A percentile compares a stretch with the other conserved stretches of the same genome.
Conservation (phyloP, 192 early-diverging fungal genomes). For the Coemansia umbellata region DNA sequence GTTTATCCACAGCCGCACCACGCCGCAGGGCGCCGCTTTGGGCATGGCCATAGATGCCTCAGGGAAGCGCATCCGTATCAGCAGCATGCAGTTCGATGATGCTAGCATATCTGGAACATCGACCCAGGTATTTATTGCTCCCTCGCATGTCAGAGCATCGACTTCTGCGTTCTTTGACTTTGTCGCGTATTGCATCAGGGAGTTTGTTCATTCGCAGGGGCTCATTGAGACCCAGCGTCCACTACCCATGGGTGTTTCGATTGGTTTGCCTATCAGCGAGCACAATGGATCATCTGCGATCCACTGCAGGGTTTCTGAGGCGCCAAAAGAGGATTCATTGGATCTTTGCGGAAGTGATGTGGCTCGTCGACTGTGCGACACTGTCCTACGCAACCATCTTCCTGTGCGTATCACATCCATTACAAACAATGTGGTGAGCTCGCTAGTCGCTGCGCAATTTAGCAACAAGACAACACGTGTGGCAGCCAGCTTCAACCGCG, state of each 20-base stretch:
- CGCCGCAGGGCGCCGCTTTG: slow-evolving; percentile 69
- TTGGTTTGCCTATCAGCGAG: slow-evolving; percentile 84
- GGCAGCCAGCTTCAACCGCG: slow-evolving; percentile 87
- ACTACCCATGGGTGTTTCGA: slow-evolving; percentile 74
- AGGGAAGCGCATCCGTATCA: slow-evolving; percentile 84
- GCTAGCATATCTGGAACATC: slow-evolving; percentile 58
- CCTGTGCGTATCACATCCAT: slow-evolving; percentile 79
- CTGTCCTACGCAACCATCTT: slow-evolving; percentile 62
- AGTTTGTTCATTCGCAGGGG: slow-evolving; percentile 56
- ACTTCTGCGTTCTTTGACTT: slow-evolving; percentile 62
- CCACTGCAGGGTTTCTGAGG: slow-evolving; percentile 44
- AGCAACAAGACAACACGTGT: slow-evolving; percentile 63
- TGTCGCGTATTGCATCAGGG: slow-evolving; percentile 74
- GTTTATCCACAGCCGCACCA: slow-evolving; percentile 55
- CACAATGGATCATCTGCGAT: background rate
- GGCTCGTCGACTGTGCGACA: slow-evolving; percentile 66
- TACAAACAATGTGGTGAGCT: slow-evolving; percentile 94
- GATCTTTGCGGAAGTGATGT: slow-evolving; percentile 72
- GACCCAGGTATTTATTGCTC: slow-evolving; percentile 54
- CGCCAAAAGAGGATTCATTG: slow-evolving; percentile 49
- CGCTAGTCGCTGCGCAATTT: slow-evolving; percentile 80
- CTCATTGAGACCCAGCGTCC: slow-evolving; percentile 4
- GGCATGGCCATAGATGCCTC: slow-evolving; percentile 78
- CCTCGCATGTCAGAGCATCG: slow-evolving; percentile 32
- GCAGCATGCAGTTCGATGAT: slow-evolving; percentile 61